These are phyloP conservation scores for Mycena belliarum DNA, from an alignment of 768 basidiomycete species.

Conservation along the genomic window DNA sequence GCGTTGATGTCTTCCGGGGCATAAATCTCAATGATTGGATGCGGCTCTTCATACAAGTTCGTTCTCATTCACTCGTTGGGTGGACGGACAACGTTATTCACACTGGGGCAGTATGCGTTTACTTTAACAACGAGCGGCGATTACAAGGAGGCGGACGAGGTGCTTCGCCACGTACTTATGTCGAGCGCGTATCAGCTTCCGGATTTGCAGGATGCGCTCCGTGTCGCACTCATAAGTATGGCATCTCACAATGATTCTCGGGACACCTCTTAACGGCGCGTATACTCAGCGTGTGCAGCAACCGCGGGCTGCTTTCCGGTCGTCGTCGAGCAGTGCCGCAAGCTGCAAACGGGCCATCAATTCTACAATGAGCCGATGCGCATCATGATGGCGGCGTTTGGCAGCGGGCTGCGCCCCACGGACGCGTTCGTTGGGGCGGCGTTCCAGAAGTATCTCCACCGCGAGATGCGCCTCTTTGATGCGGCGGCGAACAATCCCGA, in stretches of 20 bases:
- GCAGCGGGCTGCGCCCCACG: constrained; percentile 66
- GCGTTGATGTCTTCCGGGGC: constrained; percentile 75
- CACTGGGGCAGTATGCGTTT: constrained; percentile 65
- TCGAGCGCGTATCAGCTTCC: constrained; percentile 74
- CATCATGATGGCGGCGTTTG: constrained; percentile 71
- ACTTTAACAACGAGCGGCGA: constrained; percentile 63
- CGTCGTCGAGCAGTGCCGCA: constrained; percentile 75
- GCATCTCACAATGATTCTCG: background rate
- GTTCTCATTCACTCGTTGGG: constrained; percentile 15
- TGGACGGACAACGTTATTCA: too few relatives aligned
- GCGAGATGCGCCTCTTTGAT: constrained; percentile 76
- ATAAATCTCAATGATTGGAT: constrained; percentile 87
- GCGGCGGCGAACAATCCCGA: constrained; percentile 65
- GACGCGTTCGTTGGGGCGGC: constrained; percentile 78
- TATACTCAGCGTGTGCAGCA: constrained; percentile 77
- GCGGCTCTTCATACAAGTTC: constrained; percentile 80
- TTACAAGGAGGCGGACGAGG: constrained; percentile 68
- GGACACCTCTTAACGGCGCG: background rate
- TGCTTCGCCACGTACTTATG: constrained; percentile 70
- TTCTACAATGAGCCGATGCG: constrained; percentile 87
- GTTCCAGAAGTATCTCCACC: constrained; percentile 80
- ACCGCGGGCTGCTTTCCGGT: constrained; percentile 51
- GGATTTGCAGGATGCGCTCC: constrained; percentile 66
- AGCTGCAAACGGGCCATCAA: constrained; percentile 73
- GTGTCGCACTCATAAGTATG: constrained; percentile 77